A percentile compares a stretch with the other conserved stretches of the same genome.
phyloP scores from a whole-genome alignment of 805 yeast species.

The Huiozyma naganishii region DNA sequence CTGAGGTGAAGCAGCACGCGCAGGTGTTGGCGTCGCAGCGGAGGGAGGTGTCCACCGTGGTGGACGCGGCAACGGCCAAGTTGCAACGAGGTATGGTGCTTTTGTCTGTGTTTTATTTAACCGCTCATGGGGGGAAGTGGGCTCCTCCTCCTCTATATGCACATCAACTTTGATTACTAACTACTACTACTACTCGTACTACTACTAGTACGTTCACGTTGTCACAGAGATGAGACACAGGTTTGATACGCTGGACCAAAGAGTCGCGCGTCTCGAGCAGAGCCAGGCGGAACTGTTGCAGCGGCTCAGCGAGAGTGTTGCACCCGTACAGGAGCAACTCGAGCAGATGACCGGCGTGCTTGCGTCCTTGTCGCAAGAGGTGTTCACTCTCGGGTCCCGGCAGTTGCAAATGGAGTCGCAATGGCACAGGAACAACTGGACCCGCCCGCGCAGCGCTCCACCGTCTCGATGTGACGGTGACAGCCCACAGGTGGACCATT shows the following conservation, averaged over 20 bases:
- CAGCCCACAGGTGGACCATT: no score
- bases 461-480: no score
- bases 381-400: neutral
- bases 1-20: slow-evolving; percentile 31
- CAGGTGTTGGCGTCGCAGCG: slow-evolving; percentile 10
- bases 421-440: no score
- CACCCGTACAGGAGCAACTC: neutral
- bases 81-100: neutral
- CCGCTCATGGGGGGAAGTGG: no score
- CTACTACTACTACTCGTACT: no score
- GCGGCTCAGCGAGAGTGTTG: neutral
- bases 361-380: neutral
- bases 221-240: neutral
- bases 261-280: neutral
- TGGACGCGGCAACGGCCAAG: slow-evolving; percentile 1
- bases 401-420: no score
- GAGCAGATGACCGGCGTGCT: neutral
- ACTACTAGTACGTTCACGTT: no score
- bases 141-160: no score
- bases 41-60: slow-evolving; percentile 9
- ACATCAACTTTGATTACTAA: no score
- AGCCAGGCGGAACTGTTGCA: neutral
- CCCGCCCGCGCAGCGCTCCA: no score
- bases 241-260: neutral
- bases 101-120: no score